A percentile compares a stretch with the other conserved stretches of the same genome.
Evolutionary conservation across 2,329 filamentous ascomycete genomes (phyloP).

Genomic region (Nemania diffusa): DNA sequence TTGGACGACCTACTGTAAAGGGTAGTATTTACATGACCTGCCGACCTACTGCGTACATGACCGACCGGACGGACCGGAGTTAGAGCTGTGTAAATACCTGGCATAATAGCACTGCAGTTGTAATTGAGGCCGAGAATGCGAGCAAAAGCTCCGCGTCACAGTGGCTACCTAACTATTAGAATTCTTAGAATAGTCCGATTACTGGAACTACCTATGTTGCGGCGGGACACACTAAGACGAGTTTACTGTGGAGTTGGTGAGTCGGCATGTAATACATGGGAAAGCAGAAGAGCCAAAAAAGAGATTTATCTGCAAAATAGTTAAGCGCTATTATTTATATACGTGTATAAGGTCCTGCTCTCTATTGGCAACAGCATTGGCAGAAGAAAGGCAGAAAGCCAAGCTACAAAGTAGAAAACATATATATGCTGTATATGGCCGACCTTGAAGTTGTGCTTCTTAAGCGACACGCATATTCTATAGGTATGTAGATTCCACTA

Average conservation of each 20-base stretch:
- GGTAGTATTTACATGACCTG: not conserved
- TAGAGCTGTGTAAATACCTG: not conserved
- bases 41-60: not conserved
- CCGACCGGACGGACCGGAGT: not conserved
- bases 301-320: not conserved
- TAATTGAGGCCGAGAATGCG: not conserved
- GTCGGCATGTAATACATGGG: not conserved
- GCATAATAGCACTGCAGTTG: not conserved
- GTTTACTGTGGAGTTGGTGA: not conserved
- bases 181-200: constrained; percentile 8
- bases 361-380: no score
- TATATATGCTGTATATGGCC: no score
- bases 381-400: no score
- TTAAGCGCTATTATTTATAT: no score
- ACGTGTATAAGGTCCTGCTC: no score
- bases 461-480: no score
- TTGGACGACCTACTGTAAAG: not conserved
- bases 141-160: not conserved
- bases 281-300: not conserved
- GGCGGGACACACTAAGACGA: not conserved
- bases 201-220: not conserved
- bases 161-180: not conserved
- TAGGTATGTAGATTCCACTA: not conserved
- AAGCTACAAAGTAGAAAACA: no score
- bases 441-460: no score